Percentiles rank a stretch among this genome's conserved stretches.
Evolutionary conservation across 495 filamentous ascomycete species (phyloP).

Genomic region (Neurospora pannonica): DNA sequence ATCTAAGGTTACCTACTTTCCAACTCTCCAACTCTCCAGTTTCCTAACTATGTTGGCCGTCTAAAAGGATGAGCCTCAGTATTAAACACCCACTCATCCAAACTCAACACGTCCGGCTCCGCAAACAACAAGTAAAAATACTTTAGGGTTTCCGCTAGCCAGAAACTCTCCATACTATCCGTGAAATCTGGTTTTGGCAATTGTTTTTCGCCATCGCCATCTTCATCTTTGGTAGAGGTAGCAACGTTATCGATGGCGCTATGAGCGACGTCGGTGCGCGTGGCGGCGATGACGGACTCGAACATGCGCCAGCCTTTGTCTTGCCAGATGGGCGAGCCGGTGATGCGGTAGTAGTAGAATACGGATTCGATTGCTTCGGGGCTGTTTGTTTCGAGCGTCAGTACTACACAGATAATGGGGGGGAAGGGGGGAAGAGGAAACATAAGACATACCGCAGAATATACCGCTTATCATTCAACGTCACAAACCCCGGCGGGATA

Average conservation of each 20-base stretch:
- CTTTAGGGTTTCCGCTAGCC: constrained; percentile 76
- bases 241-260: constrained; percentile 65
- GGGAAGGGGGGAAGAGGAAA: not conserved
- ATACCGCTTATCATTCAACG: constrained; percentile 53
- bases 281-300: constrained; percentile 56
- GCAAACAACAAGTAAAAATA: constrained; percentile 90
- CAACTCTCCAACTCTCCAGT: too few relatives aligned
- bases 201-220: not conserved
- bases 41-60: constrained; percentile 35
- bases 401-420: not conserved
- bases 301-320: constrained; percentile 91
- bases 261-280: constrained; percentile 56
- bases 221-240: constrained; percentile 25
- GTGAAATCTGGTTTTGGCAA: constrained; percentile 8
- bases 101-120: constrained; percentile 57
- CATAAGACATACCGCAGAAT: constrained; percentile 56
- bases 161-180: constrained; percentile 55
- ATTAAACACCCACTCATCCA: constrained; percentile 80
- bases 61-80: constrained; percentile 51
- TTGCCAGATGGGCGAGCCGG: constrained; percentile 70
- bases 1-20: not conserved
- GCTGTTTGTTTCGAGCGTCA: constrained; percentile 29
- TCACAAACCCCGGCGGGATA: constrained; percentile 57
- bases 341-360: constrained; percentile 92
- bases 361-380: constrained; percentile 93